phyloP scores from a whole-genome alignment of 805 yeast species.

The Nakazawaea ernobii region DNA sequence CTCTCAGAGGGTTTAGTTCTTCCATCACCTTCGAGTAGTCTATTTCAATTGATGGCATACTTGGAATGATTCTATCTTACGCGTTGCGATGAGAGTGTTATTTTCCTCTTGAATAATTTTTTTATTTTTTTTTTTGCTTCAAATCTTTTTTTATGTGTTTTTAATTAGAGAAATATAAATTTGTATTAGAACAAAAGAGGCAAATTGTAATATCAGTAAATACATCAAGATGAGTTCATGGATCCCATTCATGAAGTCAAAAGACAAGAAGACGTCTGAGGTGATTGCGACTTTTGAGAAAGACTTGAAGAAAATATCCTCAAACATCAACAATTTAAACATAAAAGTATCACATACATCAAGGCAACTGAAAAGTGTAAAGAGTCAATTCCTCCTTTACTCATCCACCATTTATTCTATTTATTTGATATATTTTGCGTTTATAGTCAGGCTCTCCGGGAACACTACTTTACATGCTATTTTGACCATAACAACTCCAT shows the following conservation, averaged over 20 bases:
- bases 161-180: too few relatives aligned
- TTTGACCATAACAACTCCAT: conserved; percentile 11
- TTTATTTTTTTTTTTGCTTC: background rate
- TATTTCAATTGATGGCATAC: conserved; percentile 21
- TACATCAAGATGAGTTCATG: conserved; percentile 4
- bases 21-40: conserved; percentile 14
- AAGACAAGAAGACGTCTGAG: background rate
- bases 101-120: background rate
- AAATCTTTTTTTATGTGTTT: background rate
- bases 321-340: conserved; percentile 22
- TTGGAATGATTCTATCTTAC: background rate
- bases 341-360: conserved; percentile 14
- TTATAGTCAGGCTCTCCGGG: background rate
- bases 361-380: conserved; percentile 1
- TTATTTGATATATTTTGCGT: conserved; percentile 19
- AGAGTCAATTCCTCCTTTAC: conserved; percentile 12
- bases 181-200: background rate
- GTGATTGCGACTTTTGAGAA: conserved; percentile 32
- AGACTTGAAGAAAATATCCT: conserved; percentile 32
- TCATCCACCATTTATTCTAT: conserved; percentile 17
- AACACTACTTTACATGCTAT: background rate
- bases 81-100: background rate
- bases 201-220: background rate
- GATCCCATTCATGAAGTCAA: conserved; percentile 18
- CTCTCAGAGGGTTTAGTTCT: conserved; percentile 7